phyloP scores from a whole-genome alignment of 1,139 yeast species.

The Sugiyamaella pinicola region DNA sequence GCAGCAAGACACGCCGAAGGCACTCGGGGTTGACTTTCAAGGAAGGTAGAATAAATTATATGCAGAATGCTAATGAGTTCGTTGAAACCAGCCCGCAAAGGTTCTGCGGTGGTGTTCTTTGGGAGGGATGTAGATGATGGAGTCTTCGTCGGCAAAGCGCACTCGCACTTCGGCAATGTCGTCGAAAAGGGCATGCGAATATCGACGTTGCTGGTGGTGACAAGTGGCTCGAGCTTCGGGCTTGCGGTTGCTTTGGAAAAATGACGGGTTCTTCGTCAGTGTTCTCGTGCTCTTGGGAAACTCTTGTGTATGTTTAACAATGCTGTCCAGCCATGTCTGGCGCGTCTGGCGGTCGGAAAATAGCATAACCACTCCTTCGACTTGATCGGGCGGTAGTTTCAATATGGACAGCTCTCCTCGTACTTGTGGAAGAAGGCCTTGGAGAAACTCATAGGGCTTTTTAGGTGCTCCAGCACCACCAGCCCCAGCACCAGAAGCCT shows the following conservation, averaged over 20 bases:
- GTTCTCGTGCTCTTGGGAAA: slow-evolving; percentile 16
- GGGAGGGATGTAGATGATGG: slow-evolving; percentile 7
- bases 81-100: slow-evolving; percentile 10
- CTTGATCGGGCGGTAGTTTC: slow-evolving; percentile 10
- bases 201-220: slow-evolving; percentile 9
- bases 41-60: background rate
- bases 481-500: too few species aligned
- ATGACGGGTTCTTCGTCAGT: slow-evolving; percentile 12
- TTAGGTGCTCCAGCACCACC: background rate
- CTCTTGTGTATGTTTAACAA: slow-evolving; percentile 14
- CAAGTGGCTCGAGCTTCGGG: background rate
- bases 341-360: slow-evolving; percentile 13
- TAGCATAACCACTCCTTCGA: slow-evolving; percentile 14
- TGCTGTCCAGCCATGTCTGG: slow-evolving; percentile 14
- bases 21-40: background rate
- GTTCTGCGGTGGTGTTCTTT: slow-evolving; percentile 1
- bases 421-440: slow-evolving; percentile 8
- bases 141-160: slow-evolving; percentile 12
- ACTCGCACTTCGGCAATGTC: slow-evolving; percentile 20
- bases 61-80: background rate
- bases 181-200: slow-evolving; percentile 22
- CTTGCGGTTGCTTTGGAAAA: slow-evolving; percentile 2
- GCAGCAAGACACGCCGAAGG: too few species aligned
- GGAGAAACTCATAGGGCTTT: slow-evolving; percentile 8
- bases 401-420: slow-evolving; percentile 6